Base-by-base conservation (phyloP, 2,329 filamentous ascomycete species). In the Aspergillus niger region DNA sequence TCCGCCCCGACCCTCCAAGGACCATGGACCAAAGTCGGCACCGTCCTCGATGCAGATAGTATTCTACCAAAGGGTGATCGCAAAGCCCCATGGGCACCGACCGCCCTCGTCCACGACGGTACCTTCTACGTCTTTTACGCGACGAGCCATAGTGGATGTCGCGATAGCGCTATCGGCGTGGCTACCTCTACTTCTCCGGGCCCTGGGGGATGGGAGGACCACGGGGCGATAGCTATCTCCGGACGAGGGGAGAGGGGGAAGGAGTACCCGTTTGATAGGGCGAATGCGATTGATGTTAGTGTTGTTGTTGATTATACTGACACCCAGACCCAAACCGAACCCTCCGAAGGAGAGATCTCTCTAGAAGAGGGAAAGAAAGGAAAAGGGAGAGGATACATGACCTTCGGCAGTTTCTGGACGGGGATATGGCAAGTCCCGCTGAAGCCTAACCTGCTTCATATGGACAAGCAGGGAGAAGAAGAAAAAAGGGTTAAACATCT, bases 331-430 rank as follows among this genome's bases (percentile, higher is more conserved):
- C 26, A 36, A 22, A 3, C 15, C 28, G 15, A 51, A 11, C n/a
- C 1, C 32, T 15, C 28, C 28, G 28, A 30, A 11, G 28, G 28
- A 30, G 28, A 30, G 28, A 1, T 20, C 2, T 13, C n/a, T 15
- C 20, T 10, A 26, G 5, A 15, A 50, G 26, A 50, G 13, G 28
- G 11, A 3, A 13, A 28, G 2, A 17, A 24, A 24, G 0, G 6
- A 6, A 28, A 28, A 24, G 24, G 67, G 3, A 65, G 67, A 5
- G 82, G 81, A 63, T 81, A 81, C 60, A 73, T 88, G 67, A 85
- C 80, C 55, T 91, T 89, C 62, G 89, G 89, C 47, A 88, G 85
- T 47, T 91, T 89, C 79, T 91, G 88, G 87, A 76, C 77, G 5
- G 84, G 87, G 65, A 81, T 91, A 63, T 89, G 85, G 79, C 84